Conservation (phyloP, 1,284 basidiomycete genomes). For the Volvariella volvacea region DNA sequence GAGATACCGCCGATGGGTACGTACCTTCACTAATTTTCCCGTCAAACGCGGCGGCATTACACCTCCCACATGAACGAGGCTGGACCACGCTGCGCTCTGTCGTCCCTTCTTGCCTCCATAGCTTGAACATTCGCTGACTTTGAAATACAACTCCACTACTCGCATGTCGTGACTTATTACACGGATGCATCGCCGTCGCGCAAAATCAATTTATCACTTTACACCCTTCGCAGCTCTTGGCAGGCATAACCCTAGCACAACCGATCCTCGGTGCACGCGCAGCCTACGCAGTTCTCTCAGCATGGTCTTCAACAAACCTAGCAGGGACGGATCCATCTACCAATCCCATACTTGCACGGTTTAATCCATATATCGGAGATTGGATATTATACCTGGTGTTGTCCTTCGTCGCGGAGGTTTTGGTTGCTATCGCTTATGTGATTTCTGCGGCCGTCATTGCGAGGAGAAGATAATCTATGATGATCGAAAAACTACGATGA, state of each 20-base stretch:
- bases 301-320: conserved; percentile 44
- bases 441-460: conserved; percentile 34
- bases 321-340: conserved; percentile 28
- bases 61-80: too few relatives aligned
- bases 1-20: conserved; percentile 42
- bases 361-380: conserved; percentile 45
- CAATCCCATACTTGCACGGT: conserved; percentile 38
- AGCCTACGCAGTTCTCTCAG: conserved; percentile 45
- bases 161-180: too few relatives aligned
- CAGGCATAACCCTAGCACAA: conserved; percentile 43
- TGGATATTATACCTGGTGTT: conserved; percentile 51
- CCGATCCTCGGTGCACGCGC: conserved; percentile 55
- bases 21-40: too few relatives aligned
- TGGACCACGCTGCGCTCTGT: too few relatives aligned
- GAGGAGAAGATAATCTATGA: conserved; percentile 9
- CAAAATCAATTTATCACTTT: too few relatives aligned
- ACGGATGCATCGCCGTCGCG: too few relatives aligned
- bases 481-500: background rate
- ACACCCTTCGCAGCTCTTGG: conserved; percentile 45
- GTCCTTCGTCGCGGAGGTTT: conserved; percentile 51
- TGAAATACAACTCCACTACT: too few relatives aligned
- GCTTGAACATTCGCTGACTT: too few relatives aligned
- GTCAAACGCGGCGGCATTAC: too few relatives aligned
- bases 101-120: too few relatives aligned
- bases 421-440: conserved; percentile 41